These are phyloP conservation scores for Cryptococcus deneoformans DNA, from an alignment of 1,284 basidiomycete species.

Conservation along the genomic window DNA sequence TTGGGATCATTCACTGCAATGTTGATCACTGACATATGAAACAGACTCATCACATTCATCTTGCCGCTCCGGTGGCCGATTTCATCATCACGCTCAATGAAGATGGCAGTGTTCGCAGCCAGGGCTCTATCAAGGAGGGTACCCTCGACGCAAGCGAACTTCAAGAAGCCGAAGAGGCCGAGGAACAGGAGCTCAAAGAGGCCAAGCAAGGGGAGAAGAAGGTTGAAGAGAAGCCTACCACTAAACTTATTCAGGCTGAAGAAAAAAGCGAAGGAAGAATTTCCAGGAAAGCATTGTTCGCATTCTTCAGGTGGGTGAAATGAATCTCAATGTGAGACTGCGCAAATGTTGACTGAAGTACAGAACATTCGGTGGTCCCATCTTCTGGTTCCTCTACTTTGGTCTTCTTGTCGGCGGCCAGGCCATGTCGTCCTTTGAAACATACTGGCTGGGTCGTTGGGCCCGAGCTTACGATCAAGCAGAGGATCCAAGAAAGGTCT, in stretches of 20 bases:
- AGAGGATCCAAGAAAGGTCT: conserved; percentile 30
- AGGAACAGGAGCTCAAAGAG: conserved; percentile 42
- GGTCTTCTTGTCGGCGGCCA: conserved; percentile 34
- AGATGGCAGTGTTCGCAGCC: conserved; percentile 50
- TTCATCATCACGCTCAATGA: conserved; percentile 62
- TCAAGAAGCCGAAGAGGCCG: conserved; percentile 48
- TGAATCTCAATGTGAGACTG: not conserved
- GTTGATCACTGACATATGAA: conserved; percentile 36
- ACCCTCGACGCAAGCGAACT: conserved; percentile 19
- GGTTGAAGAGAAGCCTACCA: conserved; percentile 23
- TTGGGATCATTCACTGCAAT: conserved; percentile 20
- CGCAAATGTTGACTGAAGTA: not conserved
- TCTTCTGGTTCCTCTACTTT: conserved; percentile 49
- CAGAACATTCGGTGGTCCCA: conserved; percentile 48
- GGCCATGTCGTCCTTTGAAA: conserved; percentile 51
- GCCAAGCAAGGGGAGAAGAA: conserved; percentile 20
- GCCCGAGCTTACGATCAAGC: conserved; percentile 56
- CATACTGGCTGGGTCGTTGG: conserved; percentile 62
- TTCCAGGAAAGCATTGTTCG: conserved; percentile 49
- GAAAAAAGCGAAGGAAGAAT: conserved; percentile 61
- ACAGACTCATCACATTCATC: conserved; percentile 65
- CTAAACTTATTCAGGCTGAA: conserved; percentile 57
- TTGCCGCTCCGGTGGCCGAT: conserved; percentile 62
- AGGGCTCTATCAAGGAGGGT: conserved; percentile 38
- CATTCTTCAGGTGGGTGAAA: conserved; percentile 34